Conservation (phyloP, 75 land plant genomes). For the Cunninghamia lanceolata region DNA sequence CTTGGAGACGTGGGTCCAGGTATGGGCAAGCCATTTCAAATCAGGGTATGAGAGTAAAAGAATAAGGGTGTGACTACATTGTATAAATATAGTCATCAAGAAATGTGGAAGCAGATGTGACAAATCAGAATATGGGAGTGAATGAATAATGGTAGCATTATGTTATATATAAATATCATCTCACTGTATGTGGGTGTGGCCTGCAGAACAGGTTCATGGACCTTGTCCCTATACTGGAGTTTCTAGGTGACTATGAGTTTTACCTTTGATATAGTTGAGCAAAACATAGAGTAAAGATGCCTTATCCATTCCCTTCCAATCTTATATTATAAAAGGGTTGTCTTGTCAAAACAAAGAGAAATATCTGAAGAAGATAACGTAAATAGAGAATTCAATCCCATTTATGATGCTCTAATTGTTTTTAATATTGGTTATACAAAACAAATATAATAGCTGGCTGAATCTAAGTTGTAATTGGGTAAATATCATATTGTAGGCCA, state of each 20-base stretch:
- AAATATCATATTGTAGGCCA: not conserved
- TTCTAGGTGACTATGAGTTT: not conserved
- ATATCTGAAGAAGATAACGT: not conserved
- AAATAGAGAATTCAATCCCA: not conserved
- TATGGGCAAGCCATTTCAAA: not conserved
- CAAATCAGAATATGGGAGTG: not conserved
- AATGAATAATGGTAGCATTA: not conserved
- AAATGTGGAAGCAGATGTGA: not conserved
- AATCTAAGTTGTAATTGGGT: not conserved
- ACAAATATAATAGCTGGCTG: not conserved
- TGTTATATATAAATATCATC: not conserved
- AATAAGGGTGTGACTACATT: not conserved
- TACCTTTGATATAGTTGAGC: not conserved
- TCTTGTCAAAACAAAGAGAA: not conserved
- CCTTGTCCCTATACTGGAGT: not conserved
- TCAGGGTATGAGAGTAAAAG: not conserved
- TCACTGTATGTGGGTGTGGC: not conserved
- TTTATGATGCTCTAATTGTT: not conserved
- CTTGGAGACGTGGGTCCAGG: not conserved
- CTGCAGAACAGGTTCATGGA: not conserved
- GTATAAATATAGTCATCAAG: not conserved
- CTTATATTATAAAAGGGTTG: not conserved
- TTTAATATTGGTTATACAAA: not conserved
- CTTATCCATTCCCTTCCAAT: not conserved
- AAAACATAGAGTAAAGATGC: not conserved